Conservation (phyloP, 208 protist species). For the Crithidia bombi region DNA sequence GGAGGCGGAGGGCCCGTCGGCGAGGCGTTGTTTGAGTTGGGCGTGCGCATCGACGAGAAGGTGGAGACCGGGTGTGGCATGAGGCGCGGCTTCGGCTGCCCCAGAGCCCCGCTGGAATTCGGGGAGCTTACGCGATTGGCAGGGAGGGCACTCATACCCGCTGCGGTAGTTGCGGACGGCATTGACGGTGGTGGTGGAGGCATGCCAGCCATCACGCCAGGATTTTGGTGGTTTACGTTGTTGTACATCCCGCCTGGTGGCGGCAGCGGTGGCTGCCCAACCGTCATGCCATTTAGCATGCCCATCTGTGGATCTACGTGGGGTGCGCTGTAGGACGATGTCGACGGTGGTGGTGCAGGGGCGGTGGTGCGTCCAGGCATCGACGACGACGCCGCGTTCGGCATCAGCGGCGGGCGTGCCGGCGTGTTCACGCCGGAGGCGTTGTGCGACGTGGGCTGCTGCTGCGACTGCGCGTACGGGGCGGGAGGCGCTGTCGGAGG, state of each 20-base stretch:
- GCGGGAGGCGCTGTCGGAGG: neutral
- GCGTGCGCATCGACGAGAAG: constrained; percentile 55
- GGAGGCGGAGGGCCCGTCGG: constrained; percentile 18
- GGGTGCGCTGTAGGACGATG: too few species aligned
- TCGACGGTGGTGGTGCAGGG: neutral
- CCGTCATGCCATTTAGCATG: too few species aligned
- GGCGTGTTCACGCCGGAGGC: constrained; percentile 1
- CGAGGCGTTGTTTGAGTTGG: neutral
- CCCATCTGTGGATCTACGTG: too few species aligned
- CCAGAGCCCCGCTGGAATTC: neutral
- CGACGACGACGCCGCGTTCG: constrained; percentile 6
- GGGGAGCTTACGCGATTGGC: constrained; percentile 17
- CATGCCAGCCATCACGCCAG: constrained; percentile 9
- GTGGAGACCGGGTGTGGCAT: constrained; percentile 74
- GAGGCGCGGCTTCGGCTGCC: constrained; percentile 51
- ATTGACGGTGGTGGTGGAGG: neutral
- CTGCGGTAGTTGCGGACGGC: neutral
- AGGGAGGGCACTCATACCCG: constrained; percentile 7
- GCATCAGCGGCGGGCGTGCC: constrained; percentile 19
- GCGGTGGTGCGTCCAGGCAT: constrained; percentile 9
- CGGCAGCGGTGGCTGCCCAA: neutral
- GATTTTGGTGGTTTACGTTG: constrained; percentile 17
- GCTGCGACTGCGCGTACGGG: neutral
- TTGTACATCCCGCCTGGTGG: constrained; percentile 11
- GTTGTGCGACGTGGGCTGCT: neutral